Conservation (phyloP, 257 asterid genomes). For the Lycium barbarum region DNA sequence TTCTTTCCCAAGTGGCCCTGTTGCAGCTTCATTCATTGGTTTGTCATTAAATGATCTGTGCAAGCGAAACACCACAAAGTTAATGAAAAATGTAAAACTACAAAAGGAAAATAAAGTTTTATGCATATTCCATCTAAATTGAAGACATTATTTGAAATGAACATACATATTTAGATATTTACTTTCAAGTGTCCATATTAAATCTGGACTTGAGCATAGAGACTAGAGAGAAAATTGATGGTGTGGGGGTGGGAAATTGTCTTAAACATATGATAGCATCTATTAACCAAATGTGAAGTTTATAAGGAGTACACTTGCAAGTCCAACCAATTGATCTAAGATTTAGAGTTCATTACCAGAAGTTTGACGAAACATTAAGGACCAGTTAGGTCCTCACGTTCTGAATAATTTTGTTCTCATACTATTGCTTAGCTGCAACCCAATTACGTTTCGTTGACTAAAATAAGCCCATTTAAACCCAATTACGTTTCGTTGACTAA, state of each 20-base stretch:
- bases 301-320: background rate
- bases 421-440: background rate
- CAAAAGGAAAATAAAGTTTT: background rate
- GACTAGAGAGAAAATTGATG: background rate
- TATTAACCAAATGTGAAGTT: background rate
- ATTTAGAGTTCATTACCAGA: background rate
- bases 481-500: background rate
- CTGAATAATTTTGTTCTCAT: background rate
- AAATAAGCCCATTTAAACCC: background rate
- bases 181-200: background rate
- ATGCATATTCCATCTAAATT: background rate
- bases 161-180: background rate
- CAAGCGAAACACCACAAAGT: background rate
- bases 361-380: background rate
- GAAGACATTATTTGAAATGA: background rate
- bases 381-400: background rate
- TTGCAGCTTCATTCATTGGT: conserved; percentile 71
- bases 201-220: background rate
- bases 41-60: conserved; percentile 87
- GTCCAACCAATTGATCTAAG: background rate
- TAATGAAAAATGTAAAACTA: background rate
- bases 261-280: conserved; percentile 8
- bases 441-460: background rate
- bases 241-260: background rate
- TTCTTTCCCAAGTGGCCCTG: conserved; percentile 86